Evolutionary conservation across 306 rosid genomes (phyloP).

Genomic region (Casuarina cunninghamiana): DNA sequence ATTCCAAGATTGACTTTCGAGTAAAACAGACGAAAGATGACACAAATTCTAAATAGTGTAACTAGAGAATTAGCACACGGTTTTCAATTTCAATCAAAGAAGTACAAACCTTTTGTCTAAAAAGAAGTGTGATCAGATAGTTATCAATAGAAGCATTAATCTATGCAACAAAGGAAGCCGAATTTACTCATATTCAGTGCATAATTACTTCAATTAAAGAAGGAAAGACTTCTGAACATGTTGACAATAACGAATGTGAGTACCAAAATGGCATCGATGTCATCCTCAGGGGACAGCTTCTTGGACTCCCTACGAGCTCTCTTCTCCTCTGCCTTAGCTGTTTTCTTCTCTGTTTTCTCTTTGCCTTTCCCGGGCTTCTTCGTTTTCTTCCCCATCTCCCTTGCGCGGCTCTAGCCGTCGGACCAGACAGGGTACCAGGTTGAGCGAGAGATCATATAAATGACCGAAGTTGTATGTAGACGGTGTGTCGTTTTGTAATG

Average conservation of each 20-base stretch:
- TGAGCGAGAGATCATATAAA: too few relatives aligned
- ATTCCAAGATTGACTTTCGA: neutral
- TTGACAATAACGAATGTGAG: neutral
- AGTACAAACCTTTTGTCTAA: slow-evolving; percentile 3
- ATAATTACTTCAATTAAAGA: neutral
- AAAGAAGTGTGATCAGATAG: neutral
- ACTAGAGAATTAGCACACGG: neutral
- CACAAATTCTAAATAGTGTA: neutral
- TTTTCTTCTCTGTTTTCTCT: slow-evolving; percentile 88
- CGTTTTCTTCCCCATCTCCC: slow-evolving; percentile 85
- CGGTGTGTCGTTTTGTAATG: too few relatives aligned
- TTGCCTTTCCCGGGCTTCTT: slow-evolving; percentile 95
- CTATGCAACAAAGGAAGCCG: neutral
- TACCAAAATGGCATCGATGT: slow-evolving; percentile 93
- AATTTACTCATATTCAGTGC: neutral
- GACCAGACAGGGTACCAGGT: neutral
- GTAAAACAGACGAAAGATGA: neutral
- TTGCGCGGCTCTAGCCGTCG: neutral
- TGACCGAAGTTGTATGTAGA: too few relatives aligned
- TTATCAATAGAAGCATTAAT: neutral
- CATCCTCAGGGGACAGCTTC: slow-evolving; percentile 96
- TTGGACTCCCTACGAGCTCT: slow-evolving; percentile 82
- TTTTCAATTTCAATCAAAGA: neutral
- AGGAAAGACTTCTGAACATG: neutral
- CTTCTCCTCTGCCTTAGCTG: slow-evolving; percentile 84